phyloP scores from a whole-genome alignment of 2,329 filamentous ascomycete genomes.

The Beauveria varroae region DNA sequence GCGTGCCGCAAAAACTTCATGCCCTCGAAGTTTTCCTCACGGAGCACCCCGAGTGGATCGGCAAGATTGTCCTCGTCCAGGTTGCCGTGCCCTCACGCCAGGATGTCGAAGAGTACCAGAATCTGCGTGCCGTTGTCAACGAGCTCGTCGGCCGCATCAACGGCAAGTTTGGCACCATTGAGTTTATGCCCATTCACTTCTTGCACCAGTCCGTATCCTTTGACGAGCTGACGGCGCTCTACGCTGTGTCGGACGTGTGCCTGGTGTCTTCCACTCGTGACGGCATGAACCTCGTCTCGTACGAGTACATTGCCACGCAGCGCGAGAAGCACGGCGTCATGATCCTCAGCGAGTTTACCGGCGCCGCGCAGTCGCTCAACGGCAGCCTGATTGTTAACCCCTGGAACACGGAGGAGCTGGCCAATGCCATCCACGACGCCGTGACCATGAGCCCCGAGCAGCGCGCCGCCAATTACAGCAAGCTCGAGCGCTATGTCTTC shows the following conservation, averaged over 20 bases:
- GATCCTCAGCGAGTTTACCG: conserved; percentile 94
- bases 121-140: conserved; percentile 89
- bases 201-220: conserved; percentile 94
- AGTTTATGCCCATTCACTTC: conserved; percentile 99
- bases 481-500: conserved; percentile 89
- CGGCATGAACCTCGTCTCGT: conserved; percentile 97
- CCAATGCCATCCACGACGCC: conserved; percentile 89
- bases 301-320: conserved; percentile 96
- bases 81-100: conserved; percentile 91
- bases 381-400: conserved; percentile 93
- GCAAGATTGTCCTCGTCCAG: conserved; percentile 92
- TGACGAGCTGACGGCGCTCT: conserved; percentile 88
- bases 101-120: conserved; percentile 97
- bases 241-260: conserved; percentile 86
- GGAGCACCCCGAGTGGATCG: conserved; percentile 96
- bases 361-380: conserved; percentile 89
- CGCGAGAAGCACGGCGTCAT: conserved; percentile 84
- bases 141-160: conserved; percentile 96
- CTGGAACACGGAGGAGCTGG: conserved; percentile 96
- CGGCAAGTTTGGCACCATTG: conserved; percentile 90
- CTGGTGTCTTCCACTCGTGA: conserved; percentile 93
- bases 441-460: conserved; percentile 93
- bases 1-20: conserved; percentile 94
- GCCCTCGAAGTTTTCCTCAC: conserved; percentile 94
- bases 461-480: conserved; percentile 78